Percentiles rank a stretch among this genome's conserved stretches.
These are phyloP conservation scores for Pseudogymnoascus pannorum DNA, from an alignment of 2,329 filamentous ascomycete species.

Conservation along the genomic window DNA sequence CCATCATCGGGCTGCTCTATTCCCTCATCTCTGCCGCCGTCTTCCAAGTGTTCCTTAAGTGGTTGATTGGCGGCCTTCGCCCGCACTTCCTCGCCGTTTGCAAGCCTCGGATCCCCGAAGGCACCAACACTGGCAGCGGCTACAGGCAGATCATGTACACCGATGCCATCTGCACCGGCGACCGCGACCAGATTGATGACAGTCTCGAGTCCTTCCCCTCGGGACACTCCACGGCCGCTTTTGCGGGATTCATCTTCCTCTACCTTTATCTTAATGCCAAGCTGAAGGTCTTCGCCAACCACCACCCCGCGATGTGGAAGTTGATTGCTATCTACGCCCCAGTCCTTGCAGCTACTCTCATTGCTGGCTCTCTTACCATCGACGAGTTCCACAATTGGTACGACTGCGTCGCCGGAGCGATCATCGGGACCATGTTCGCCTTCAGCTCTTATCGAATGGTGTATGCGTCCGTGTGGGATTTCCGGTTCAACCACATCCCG, in stretches of 20 bases:
- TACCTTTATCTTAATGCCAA: slow-evolving; percentile 72
- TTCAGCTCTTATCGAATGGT: slow-evolving; percentile 60
- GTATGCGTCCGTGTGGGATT: slow-evolving; percentile 63
- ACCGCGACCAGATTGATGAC: slow-evolving; percentile 58
- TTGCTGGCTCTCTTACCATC: slow-evolving; percentile 63
- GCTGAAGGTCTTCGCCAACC: slow-evolving; percentile 66
- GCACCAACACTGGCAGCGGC: slow-evolving; percentile 32
- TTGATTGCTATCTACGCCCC: slow-evolving; percentile 57
- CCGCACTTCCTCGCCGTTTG: slow-evolving; percentile 67
- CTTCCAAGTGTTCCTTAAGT: slow-evolving; percentile 71
- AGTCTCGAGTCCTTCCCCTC: slow-evolving; percentile 64
- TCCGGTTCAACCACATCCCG: slow-evolving; percentile 59
- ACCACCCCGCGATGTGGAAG: slow-evolving; percentile 70
- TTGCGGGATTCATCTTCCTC: slow-evolving; percentile 63
- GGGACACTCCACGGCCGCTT: slow-evolving; percentile 67
- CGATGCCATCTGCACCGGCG: slow-evolving; percentile 61
- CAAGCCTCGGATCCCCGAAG: slow-evolving; percentile 46
- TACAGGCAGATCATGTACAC: slow-evolving; percentile 56
- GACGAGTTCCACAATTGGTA: slow-evolving; percentile 73
- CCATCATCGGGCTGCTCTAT: slow-evolving; percentile 61
- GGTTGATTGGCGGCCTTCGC: slow-evolving; percentile 65
- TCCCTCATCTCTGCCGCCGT: slow-evolving; percentile 62
- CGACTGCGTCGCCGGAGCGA: slow-evolving; percentile 58
- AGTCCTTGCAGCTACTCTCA: slow-evolving; percentile 58
- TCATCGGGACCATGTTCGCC: slow-evolving; percentile 59